Conservation (phyloP, 73 alveolate genomes). For the Vitrella brassicaformis region DNA sequence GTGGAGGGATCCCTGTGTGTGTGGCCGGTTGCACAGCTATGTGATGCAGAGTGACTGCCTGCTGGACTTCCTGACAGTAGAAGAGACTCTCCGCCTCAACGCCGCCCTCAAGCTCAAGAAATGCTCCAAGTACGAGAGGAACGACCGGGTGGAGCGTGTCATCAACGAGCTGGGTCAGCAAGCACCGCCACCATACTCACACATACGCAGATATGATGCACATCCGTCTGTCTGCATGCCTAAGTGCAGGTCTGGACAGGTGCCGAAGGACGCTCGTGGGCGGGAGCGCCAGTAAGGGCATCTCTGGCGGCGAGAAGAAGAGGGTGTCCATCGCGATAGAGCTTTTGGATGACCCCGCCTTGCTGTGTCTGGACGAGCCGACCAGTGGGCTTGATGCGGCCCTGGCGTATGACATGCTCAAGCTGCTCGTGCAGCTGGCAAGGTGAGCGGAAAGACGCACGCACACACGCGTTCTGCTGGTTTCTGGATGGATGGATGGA, state of each 20-base stretch:
- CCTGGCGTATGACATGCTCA: slow-evolving; percentile 25
- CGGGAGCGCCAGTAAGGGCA: not conserved
- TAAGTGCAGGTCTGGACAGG: not conserved
- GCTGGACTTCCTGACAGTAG: not conserved
- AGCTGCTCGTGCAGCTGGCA: slow-evolving; percentile 34
- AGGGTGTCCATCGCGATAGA: not conserved
- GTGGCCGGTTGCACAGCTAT: too few species aligned
- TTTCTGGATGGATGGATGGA: too few species aligned
- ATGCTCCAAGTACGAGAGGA: not conserved
- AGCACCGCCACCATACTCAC: too few species aligned
- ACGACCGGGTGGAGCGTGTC: not conserved
- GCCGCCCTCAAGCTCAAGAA: not conserved
- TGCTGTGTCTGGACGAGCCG: slow-evolving; percentile 40
- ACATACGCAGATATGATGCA: too few species aligned
- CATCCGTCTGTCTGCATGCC: too few species aligned
- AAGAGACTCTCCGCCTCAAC: not conserved
- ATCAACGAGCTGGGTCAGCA: not conserved
- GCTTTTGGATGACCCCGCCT: not conserved
- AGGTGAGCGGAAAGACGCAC: too few species aligned
- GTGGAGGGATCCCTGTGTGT: too few species aligned
- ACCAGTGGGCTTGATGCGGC: slow-evolving; percentile 48
- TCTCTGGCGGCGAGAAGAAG: not conserved
- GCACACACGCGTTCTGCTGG: too few species aligned
- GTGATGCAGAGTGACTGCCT: not conserved
- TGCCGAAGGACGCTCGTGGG: not conserved